These are phyloP conservation scores for Cryptococcus maquisensis DNA, from an alignment of 1,284 basidiomycete species.

Conservation along the genomic window DNA sequence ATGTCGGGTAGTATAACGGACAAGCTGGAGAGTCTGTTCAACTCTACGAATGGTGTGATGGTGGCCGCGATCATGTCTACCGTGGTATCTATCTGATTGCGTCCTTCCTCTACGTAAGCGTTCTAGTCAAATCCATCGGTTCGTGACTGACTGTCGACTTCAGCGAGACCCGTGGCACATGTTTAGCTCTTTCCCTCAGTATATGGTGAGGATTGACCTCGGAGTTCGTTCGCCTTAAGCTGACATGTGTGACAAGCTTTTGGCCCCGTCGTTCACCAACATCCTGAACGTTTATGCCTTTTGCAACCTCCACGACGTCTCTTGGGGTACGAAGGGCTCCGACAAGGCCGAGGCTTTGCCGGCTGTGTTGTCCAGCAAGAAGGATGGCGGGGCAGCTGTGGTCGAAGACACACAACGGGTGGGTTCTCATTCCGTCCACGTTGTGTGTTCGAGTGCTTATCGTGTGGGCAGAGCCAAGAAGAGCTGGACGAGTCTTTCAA, in stretches of 20 bases:
- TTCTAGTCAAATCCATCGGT: not conserved
- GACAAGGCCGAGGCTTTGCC: slow-evolving; percentile 95
- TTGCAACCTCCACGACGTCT: slow-evolving; percentile 83
- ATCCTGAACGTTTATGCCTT: slow-evolving; percentile 95
- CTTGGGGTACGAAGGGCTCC: slow-evolving; percentile 86
- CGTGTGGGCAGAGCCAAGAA: slow-evolving; percentile 55
- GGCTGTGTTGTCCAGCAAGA: slow-evolving; percentile 79
- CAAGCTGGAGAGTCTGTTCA: slow-evolving; percentile 62
- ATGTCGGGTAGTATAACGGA: slow-evolving; percentile 46
- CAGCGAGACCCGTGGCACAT: slow-evolving; percentile 97
- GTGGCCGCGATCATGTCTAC: slow-evolving; percentile 85
- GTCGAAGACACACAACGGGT: slow-evolving; percentile 75
- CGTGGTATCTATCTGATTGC: slow-evolving; percentile 78
- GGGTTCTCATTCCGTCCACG: not conserved
- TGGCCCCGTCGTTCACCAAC: slow-evolving; percentile 89
- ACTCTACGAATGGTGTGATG: slow-evolving; percentile 71
- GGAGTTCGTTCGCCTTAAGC: not conserved
- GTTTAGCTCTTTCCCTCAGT: slow-evolving; percentile 94
- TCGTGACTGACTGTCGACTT: slow-evolving; percentile 6
- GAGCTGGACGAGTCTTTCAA: slow-evolving; percentile 93
- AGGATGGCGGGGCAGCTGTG: slow-evolving; percentile 67
- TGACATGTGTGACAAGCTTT: slow-evolving; percentile 48
- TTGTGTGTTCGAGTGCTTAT: not conserved
- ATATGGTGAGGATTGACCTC: slow-evolving; percentile 52
- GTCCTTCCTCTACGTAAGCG: slow-evolving; percentile 81